Evolutionary conservation across 208 protist genomes (phyloP).

Genomic region (Crithidia mellificae): DNA sequence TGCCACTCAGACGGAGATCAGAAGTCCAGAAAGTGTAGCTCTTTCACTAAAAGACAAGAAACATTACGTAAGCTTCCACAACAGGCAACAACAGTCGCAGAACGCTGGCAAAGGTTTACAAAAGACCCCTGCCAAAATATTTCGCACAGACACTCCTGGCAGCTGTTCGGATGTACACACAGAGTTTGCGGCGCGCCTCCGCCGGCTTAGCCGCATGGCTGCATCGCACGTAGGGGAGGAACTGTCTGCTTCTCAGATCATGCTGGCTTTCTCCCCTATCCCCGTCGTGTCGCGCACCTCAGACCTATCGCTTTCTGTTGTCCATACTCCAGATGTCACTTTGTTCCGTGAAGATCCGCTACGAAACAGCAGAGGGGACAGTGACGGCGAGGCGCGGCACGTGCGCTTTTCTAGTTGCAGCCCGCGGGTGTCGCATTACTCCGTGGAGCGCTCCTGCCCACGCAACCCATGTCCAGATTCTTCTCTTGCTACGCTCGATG

Average conservation of each 20-base stretch:
- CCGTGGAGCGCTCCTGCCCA: slow-evolving; percentile 34
- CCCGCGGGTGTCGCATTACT: slow-evolving; percentile 47
- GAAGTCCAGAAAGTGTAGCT: slow-evolving; percentile 27
- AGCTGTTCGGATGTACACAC: not conserved
- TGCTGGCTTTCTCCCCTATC: not conserved
- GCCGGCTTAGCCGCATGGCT: not conserved
- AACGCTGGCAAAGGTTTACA: too few relatives aligned
- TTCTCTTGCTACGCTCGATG: not conserved
- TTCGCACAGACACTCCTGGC: not conserved
- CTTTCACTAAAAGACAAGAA: slow-evolving; percentile 20
- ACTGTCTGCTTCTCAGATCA: not conserved
- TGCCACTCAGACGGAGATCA: not conserved
- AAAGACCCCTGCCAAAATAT: too few relatives aligned
- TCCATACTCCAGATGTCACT: not conserved
- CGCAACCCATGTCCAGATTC: not conserved
- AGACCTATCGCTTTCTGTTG: not conserved
- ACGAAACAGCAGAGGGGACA: not conserved
- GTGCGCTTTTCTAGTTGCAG: slow-evolving; percentile 72
- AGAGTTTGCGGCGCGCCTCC: slow-evolving; percentile 8
- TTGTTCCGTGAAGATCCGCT: not conserved
- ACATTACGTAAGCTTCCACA: not conserved
- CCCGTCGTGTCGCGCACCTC: not conserved
- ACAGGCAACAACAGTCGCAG: not conserved
- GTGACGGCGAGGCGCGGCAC: not conserved
- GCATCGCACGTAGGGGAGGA: not conserved